A percentile compares a stretch with the other conserved stretches of the same genome.
Conservation (phyloP, 1,139 yeast species). For the Hyphopichia fennica region DNA sequence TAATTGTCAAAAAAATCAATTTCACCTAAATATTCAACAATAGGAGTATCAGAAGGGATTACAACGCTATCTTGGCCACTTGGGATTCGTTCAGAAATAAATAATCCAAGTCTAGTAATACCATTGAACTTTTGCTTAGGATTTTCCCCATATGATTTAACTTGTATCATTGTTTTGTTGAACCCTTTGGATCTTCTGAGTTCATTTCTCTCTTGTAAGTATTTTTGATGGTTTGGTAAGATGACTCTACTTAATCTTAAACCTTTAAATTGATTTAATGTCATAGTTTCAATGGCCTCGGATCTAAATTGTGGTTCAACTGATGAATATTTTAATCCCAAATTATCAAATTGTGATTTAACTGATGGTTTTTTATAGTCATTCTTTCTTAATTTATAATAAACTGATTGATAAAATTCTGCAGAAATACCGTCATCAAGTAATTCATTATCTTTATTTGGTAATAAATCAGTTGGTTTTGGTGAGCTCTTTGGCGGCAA, state of each 20-base stretch:
- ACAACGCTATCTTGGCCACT: constrained; percentile 17
- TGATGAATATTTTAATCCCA: constrained; percentile 21
- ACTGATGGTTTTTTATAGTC: constrained; percentile 47
- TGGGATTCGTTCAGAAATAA: constrained; percentile 31
- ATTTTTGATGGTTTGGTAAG: constrained; percentile 36
- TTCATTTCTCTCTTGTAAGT: constrained; percentile 25
- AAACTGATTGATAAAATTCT: constrained; percentile 53
- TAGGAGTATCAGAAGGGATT: constrained; percentile 50
- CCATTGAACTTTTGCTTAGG: constrained; percentile 71
- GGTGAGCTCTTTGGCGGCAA: neutral
- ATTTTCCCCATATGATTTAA: constrained; percentile 52
- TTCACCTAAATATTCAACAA: constrained; percentile 75
- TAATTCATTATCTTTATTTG: constrained; percentile 40
- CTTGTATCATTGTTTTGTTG: constrained; percentile 33
- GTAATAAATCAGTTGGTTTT: constrained; percentile 16
- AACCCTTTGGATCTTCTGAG: constrained; percentile 17
- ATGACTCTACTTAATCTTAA: constrained; percentile 31
- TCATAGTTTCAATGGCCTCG: constrained; percentile 21
- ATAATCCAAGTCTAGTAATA: constrained; percentile 67
- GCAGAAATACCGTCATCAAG: constrained; percentile 43
- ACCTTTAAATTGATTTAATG: constrained; percentile 26
- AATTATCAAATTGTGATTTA: constrained; percentile 20
- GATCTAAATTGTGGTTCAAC: constrained; percentile 6
- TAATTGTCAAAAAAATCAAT: constrained; percentile 65
- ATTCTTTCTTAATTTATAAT: constrained; percentile 45